Conservation (phyloP, 2,329 filamentous ascomycete species). For the Pyrenochaeta sp. region DNA sequence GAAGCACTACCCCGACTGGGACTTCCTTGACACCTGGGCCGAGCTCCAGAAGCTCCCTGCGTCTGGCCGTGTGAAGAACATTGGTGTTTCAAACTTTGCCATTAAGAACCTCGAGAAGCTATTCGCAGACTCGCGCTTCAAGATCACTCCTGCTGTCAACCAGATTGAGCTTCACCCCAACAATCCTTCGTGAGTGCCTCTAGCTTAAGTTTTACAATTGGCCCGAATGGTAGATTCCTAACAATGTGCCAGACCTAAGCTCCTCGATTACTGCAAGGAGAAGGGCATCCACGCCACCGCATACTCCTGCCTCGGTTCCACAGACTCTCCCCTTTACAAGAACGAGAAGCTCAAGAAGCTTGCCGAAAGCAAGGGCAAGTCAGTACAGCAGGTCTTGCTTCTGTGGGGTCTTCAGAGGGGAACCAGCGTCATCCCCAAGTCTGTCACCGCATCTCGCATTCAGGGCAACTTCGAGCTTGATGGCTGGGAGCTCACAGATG, state of each 20-base stretch:
- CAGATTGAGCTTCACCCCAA: conserved; percentile 84
- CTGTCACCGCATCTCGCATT: conserved; percentile 75
- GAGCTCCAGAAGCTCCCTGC: conserved; percentile 74
- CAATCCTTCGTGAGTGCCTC: conserved; percentile 66
- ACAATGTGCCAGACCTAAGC: conserved; percentile 62
- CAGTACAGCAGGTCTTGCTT: conserved; percentile 77
- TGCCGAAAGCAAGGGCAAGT: conserved; percentile 70
- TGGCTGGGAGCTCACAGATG: conserved; percentile 74
- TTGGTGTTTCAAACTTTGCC: conserved; percentile 86
- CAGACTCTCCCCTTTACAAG: conserved; percentile 73
- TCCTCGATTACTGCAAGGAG: conserved; percentile 73
- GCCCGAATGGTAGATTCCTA: conserved; percentile 7
- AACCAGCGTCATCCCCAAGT: conserved; percentile 87
- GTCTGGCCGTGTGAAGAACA: conserved; percentile 77
- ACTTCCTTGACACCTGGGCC: conserved; percentile 80
- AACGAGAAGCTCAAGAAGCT: conserved; percentile 69
- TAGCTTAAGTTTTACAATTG: no score
- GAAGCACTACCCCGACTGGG: conserved; percentile 78
- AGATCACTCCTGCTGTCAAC: conserved; percentile 74
- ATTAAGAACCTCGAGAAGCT: conserved; percentile 80
- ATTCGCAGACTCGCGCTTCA: conserved; percentile 69
- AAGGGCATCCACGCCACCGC: conserved; percentile 79
- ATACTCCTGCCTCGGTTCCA: conserved; percentile 77
- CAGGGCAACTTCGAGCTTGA: conserved; percentile 76
- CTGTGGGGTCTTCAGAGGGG: conserved; percentile 83